Evolutionary conservation across 2,329 filamentous ascomycete species (phyloP), one percentile per base, ranked within the genome.

Genomic region (Epichloe aotearoae): DNA sequence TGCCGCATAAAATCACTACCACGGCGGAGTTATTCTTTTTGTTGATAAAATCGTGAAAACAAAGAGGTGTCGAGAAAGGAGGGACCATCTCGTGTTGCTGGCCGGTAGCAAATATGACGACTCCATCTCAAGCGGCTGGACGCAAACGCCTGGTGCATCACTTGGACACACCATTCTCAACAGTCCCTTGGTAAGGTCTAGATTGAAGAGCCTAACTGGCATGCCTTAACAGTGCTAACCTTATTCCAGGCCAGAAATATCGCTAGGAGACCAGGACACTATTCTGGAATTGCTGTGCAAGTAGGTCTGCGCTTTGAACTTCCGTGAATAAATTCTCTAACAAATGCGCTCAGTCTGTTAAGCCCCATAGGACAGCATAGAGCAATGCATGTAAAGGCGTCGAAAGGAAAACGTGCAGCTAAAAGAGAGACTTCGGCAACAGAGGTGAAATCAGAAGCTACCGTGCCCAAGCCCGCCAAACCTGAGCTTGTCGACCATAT

Each of bases 241-340:
- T 7, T 38, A 14, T 14, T 6, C 3, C 5, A 88, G 84, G 82
- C 84, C 84, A 7, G 64, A 73, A 41, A 72, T 85, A 42, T 69
- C 71, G 2, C 61, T 67, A 17, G 69, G 78, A 46, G 72, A 85
- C 49, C 81, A 86, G 63, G 75, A 82, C 48, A 71, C 73, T 4
- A 82, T 86, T 38, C 61, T 86, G 10, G 81, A 86, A 55, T 69
- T 88, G 46, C 70, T 86, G 5, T 84, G 78, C 75, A 76, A 71
- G 83, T 86, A 73, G 52, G 64, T 57, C 42, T 46, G 69, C 8
- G 30, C 26, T 17, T 37, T 42, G 3, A 12, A 20, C 20, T 17
- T 34, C 7, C 17, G n/a, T n/a, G 19, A 19, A 26, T 17, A 3
- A 30, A 45, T 41, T 37, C 41, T 7, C 33, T 36, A 15, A 33